phyloP scores from a whole-genome alignment of 2,329 filamentous ascomycete genomes.

The Aotearoamyces nothofagi region DNA sequence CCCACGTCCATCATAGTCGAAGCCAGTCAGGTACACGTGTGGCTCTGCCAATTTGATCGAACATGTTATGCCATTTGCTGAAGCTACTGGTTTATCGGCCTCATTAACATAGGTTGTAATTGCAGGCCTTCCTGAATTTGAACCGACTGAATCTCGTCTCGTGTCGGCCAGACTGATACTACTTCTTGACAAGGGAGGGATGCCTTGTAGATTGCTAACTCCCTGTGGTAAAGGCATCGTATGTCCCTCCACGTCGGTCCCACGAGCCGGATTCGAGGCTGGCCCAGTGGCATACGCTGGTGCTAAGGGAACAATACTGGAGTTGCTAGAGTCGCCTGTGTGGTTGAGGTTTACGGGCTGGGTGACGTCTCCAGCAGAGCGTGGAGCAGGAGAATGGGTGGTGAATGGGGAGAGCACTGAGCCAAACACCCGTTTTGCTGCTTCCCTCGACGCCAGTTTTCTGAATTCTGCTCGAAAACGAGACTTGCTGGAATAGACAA shows the following conservation, averaged over 20 bases:
- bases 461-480: constrained; percentile 20
- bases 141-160: no score
- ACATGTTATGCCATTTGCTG: constrained; percentile 60
- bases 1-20: constrained; percentile 36
- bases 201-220: constrained; percentile 10
- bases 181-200: constrained; percentile 25
- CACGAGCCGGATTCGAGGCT: no score
- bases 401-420: constrained; percentile 16
- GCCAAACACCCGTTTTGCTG: constrained; percentile 19
- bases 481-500: no score
- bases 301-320: neutral
- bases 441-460: constrained; percentile 30
- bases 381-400: constrained; percentile 6
- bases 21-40: constrained; percentile 66
- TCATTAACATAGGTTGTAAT: no score
- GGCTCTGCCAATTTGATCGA: constrained; percentile 65
- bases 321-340: neutral
- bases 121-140: no score
- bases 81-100: constrained; percentile 51
- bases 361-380: neutral
- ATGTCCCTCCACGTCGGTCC: no score
- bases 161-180: constrained; percentile 56
- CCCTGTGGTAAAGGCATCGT: no score
- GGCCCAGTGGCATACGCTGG: no score
- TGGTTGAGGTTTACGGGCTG: neutral